Evolutionary conservation across 1,284 basidiomycete species (phyloP), one percentile per base, ranked within the genome.

Genomic region (Spongiforma sp.): DNA sequence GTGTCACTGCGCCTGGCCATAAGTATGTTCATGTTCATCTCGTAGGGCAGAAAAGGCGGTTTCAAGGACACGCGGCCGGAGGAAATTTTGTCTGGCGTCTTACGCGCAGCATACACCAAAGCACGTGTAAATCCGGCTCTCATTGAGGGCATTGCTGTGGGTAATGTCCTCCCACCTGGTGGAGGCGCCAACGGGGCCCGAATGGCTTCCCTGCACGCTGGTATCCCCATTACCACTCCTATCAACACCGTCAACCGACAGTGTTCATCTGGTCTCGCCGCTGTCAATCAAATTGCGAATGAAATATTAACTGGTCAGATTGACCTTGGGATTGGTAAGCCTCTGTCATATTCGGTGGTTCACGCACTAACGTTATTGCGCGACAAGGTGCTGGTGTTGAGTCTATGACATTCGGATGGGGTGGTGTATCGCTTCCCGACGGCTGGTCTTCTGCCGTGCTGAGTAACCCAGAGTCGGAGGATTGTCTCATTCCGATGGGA

Each of bases 401-500:
- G 82, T 93, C 90, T 57, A 99, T 99, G 97, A 95, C 95, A 1
- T 87, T 89, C 73, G 90, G 93, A 62, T 96, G 86, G 75, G 93
- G 93, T 52, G 84, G 93, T 32, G 84, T 82, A 70, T 88, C 89
- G 37, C 85, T 87, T 78, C 92, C 88, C 59, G 83, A 89, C 63
- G 87, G 88, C 57, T 91, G 89, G 81, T 96, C 95, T 14, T 93
- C 97, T 37, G 85, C 85, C 52, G 88, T 99, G 58, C 86, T 96
- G 69, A 79, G 87, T 66, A 89, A 87, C 79, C 84, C 90, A 71
- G 91, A 95, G 74, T 89, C 98, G 3, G 88, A 90, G 65, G 96
- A 99, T 84, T 98, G 96, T 80, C 84, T 97, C 26, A 85, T 97
- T 68, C 97, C 97, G 62, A 98, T 98, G 96, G 96, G 96, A 68